A percentile compares a stretch with the other conserved stretches of the same genome.
These are phyloP conservation scores for Phaseolus lunatus DNA, from an alignment of 306 rosid genomes.

Conservation along the genomic window DNA sequence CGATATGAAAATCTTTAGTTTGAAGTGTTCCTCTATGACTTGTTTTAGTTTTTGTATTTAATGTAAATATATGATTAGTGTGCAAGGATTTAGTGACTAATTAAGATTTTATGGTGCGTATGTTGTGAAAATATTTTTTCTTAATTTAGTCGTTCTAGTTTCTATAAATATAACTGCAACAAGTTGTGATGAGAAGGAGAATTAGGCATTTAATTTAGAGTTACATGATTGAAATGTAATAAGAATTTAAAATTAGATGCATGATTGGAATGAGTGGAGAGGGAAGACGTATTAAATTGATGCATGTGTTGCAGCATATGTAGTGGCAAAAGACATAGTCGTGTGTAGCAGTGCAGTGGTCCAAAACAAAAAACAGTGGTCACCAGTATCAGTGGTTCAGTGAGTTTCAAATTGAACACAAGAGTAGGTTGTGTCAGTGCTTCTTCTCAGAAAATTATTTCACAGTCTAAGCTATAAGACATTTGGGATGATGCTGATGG, in stretches of 20 bases:
- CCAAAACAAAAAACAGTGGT: not conserved
- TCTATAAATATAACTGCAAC: too few species aligned
- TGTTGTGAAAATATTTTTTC: too few species aligned
- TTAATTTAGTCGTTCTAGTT: too few species aligned
- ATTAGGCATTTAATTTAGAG: too few species aligned
- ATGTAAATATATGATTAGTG: too few species aligned
- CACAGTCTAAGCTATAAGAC: not conserved
- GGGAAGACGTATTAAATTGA: not conserved
- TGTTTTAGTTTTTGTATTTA: too few species aligned
- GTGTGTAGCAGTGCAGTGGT: not conserved
- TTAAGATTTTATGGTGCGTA: too few species aligned
- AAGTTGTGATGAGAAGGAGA: too few species aligned
- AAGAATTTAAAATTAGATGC: not conserved
- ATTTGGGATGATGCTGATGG: slow-evolving; percentile 7
- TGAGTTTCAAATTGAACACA: slow-evolving; percentile 12
- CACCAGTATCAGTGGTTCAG: not conserved
- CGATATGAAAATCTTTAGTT: too few species aligned
- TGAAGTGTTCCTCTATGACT: too few species aligned
- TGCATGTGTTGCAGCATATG: not conserved
- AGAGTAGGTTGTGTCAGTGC: not conserved
- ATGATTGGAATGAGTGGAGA: not conserved
- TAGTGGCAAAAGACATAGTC: not conserved
- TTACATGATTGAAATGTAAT: too few species aligned
- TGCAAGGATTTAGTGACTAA: too few species aligned
- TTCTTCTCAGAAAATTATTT: slow-evolving; percentile 28